A percentile compares a stretch with the other conserved stretches of the same genome.
phyloP scores from a whole-genome alignment of 2,329 filamentous ascomycete species.

The Phaeosphaeria sp. region DNA sequence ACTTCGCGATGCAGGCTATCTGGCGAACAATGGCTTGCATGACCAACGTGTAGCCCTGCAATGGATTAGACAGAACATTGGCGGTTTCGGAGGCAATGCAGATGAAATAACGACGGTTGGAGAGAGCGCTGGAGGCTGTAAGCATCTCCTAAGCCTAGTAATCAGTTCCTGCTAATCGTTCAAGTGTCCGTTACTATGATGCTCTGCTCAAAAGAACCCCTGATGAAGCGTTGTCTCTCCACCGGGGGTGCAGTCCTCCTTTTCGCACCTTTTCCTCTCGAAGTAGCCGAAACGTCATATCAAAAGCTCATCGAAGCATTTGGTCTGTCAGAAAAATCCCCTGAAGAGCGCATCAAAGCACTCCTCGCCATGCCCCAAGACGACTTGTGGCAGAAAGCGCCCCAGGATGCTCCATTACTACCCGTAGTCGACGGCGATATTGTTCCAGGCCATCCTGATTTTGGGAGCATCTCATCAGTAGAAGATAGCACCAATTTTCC shows the following conservation, averaged over 20 bases:
- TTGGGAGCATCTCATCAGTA: constrained; percentile 29
- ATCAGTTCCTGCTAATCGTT: constrained; percentile 1
- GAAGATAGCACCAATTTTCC: constrained; percentile 27
- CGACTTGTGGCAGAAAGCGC: constrained; percentile 51
- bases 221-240: constrained; percentile 51
- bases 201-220: constrained; percentile 36
- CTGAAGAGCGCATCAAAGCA: constrained; percentile 51
- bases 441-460: constrained; percentile 40
- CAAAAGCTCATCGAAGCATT: constrained; percentile 49
- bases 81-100: constrained; percentile 48
- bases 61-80: constrained; percentile 48
- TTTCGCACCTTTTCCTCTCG: constrained; percentile 47
- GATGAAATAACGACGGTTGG: constrained; percentile 52
- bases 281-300: constrained; percentile 53
- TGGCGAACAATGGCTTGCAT: constrained; percentile 43
- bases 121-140: constrained; percentile 58
- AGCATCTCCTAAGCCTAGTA: constrained; percentile 9
- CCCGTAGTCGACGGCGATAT: constrained; percentile 55
- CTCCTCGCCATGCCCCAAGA: constrained; percentile 50
- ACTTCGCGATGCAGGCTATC: constrained; percentile 52
- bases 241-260: constrained; percentile 50
- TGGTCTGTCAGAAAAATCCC: constrained; percentile 45
- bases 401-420: constrained; percentile 41
- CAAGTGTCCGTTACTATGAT: constrained; percentile 37
- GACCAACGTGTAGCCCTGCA: constrained; percentile 46